Conservation (phyloP, 2,329 filamentous ascomycete species). For the Rutstroemia sp. region DNA sequence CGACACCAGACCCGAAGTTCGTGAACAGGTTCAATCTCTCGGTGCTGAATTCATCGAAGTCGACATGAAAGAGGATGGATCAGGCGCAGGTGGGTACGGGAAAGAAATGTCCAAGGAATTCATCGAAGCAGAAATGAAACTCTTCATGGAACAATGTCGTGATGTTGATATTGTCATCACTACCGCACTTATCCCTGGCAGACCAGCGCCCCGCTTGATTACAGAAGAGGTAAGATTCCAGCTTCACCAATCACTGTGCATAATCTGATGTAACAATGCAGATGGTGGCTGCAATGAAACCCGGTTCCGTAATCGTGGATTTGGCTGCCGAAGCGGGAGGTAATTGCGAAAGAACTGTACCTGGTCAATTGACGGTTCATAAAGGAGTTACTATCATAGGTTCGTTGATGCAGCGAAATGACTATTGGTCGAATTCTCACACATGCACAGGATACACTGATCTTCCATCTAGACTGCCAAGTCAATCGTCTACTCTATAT, state of each 20-base stretch:
- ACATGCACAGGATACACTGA: slow-evolving; percentile 64
- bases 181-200: slow-evolving; percentile 83
- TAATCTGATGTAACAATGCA: slow-evolving; percentile 24
- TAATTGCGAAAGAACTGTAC: slow-evolving; percentile 76
- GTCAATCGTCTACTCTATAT: slow-evolving; percentile 83
- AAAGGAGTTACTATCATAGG: slow-evolving; percentile 81
- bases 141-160: slow-evolving; percentile 79
- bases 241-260: slow-evolving; percentile 28
- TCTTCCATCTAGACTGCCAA: slow-evolving; percentile 76
- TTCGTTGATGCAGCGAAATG: slow-evolving; percentile 31
- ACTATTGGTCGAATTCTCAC: neutral
- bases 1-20: slow-evolving; percentile 79
- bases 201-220: slow-evolving; percentile 75
- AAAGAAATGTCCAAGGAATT: slow-evolving; percentile 95
- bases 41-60: slow-evolving; percentile 89
- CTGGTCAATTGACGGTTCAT: slow-evolving; percentile 62
- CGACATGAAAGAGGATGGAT: slow-evolving; percentile 75
- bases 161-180: slow-evolving; percentile 92
- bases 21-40: slow-evolving; percentile 84
- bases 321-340: slow-evolving; percentile 81
- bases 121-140: slow-evolving; percentile 85
- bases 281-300: slow-evolving; percentile 62
- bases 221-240: slow-evolving; percentile 51
- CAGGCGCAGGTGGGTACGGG: slow-evolving; percentile 78
- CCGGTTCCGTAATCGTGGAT: slow-evolving; percentile 82